phyloP scores from a whole-genome alignment of 208 protist species.

The Acanthamoeba lenticulata region DNA sequence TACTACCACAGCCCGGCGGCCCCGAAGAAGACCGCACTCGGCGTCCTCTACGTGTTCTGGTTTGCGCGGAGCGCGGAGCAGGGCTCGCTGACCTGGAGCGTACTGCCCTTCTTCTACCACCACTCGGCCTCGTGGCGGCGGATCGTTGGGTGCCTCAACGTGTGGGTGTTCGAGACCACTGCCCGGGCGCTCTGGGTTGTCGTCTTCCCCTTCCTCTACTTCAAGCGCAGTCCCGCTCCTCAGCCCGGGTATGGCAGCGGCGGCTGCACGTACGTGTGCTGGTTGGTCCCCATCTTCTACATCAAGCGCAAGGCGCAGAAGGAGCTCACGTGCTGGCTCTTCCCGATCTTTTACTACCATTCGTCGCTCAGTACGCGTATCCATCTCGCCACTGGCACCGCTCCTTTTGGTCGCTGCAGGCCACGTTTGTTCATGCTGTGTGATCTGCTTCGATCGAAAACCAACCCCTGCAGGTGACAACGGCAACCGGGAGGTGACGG shows the following conservation, averaged over 20 bases:
- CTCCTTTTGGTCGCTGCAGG: no score
- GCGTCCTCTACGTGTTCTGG: background rate
- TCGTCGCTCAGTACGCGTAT: no score
- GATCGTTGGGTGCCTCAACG: background rate
- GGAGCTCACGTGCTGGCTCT: background rate
- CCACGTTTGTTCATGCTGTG: no score
- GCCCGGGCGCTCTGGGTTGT: background rate
- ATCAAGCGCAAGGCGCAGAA: background rate
- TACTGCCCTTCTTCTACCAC: conserved; percentile 25
- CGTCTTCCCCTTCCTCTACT: no score
- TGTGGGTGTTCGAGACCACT: background rate
- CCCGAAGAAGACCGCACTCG: background rate
- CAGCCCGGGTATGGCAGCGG: no score
- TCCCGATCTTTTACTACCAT: background rate
- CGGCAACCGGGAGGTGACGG: background rate
- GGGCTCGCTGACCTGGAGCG: background rate
- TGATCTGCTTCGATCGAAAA: no score
- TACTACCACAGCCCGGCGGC: background rate
- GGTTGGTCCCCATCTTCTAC: conserved; percentile 44
- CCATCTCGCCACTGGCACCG: background rate
- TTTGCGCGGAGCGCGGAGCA: background rate
- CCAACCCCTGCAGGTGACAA: no score
- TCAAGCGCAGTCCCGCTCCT: no score
- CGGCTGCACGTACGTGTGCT: no score
- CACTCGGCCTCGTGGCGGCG: background rate